Base-by-base conservation (phyloP, 163 green algal genomes). In the Chlorella variabilis region DNA sequence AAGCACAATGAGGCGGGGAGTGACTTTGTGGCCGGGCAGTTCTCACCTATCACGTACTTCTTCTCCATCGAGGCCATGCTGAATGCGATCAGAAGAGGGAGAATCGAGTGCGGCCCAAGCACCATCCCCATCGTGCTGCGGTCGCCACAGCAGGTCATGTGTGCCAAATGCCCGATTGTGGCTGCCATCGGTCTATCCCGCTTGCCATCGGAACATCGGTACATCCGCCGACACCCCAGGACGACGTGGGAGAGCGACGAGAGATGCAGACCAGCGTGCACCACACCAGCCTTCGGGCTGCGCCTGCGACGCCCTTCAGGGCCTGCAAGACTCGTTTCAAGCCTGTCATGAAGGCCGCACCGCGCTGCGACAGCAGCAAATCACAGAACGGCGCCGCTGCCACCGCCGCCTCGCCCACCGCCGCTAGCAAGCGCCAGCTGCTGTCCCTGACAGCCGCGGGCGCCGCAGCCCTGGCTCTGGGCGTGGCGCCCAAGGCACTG, bases 361-460 rank as follows among this genome's bases (percentile, higher is more conserved):
- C 59, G 8, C 59, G 59, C 18, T 67, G 59, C 59, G 29, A 67
- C 59, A 29, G 59, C 42, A 34, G 23, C 25, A n/a, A n/a, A n/a
- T n/a, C n/a, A n/a, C 6, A 25, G 13, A 36, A 21, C 68, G 18
- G 45, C 42, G 42, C 34, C 5, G 2, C 20, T 0, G 15, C 45
- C 8, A 21, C 42, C 9, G 29, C 67, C 41, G n/a, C 21, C 36
- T 59, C 31, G 33, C 20, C 23, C 15, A 27, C 36, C 15, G 41
- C 38, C 1, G 13, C 70, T 13, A 77, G 31, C 70, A 77, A 77
- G 70, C 70, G 70, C 45, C 70, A 77, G 54, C 71, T 79, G 54
- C 54, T 79, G 71, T 41, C 33, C 3, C 8, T 78, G n/a, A n/a
- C n/a, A n/a, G n/a, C n/a, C n/a, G n/a, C n/a, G 33, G 54, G 54